Evolutionary conservation across 345 rosid species (phyloP).

Genomic region (Pistacia integerrima): DNA sequence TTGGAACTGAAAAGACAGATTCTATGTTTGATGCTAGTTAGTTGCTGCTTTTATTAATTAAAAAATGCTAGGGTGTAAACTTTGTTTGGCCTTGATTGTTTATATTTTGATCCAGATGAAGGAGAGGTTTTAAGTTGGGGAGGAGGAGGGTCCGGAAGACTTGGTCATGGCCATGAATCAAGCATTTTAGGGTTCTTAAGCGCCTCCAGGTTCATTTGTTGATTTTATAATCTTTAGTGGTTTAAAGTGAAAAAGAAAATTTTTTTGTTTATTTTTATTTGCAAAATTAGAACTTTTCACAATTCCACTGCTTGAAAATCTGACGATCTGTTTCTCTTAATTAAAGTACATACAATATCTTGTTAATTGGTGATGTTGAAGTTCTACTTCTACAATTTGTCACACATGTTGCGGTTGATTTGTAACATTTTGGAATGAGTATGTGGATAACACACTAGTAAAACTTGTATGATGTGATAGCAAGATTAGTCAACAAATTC

Average conservation of each 20-base stretch:
- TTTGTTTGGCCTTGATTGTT: slow-evolving; percentile 12
- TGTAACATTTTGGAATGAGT: background rate
- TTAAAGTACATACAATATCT: background rate
- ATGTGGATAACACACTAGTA: background rate
- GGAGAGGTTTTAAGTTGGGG: slow-evolving; percentile 96
- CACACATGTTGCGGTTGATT: background rate
- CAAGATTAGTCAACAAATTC: background rate
- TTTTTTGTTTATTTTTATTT: background rate
- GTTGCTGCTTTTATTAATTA: background rate
- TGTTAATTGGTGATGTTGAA: background rate
- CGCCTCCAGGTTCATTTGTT: slow-evolving; percentile 59
- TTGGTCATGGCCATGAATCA: slow-evolving; percentile 86
- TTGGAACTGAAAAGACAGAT: slow-evolving; percentile 31
- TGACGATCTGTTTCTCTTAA: background rate
- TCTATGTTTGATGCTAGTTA: slow-evolving; percentile 14
- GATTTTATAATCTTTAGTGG: slow-evolving; percentile 6
- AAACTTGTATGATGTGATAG: too few relatives aligned
- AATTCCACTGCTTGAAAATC: background rate
- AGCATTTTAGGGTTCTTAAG: slow-evolving; percentile 63
- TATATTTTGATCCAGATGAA: slow-evolving; percentile 47
- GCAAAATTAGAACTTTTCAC: slow-evolving; percentile 2
- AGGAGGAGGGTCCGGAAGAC: slow-evolving; percentile 79
- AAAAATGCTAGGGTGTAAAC: slow-evolving; percentile 8
- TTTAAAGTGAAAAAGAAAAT: background rate
- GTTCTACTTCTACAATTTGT: background rate